phyloP scores from a whole-genome alignment of 1,284 basidiomycete genomes.

The Naganishia liquefaciens region DNA sequence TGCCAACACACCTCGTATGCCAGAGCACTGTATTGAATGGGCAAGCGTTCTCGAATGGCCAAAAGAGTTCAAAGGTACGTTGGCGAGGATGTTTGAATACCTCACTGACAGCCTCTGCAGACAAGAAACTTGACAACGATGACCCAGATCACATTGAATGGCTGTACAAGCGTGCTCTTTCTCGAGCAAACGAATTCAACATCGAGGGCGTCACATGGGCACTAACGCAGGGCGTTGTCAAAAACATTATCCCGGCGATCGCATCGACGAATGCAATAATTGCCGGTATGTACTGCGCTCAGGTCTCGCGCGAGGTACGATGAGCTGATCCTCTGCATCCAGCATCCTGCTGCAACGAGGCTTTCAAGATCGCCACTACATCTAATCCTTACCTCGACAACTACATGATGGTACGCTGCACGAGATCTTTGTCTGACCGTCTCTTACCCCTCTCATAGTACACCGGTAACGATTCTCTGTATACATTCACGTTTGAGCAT shows the following conservation, averaged over 20 bases:
- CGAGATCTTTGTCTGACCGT: too few species aligned
- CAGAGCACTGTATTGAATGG: conserved; percentile 99
- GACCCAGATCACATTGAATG: conserved; percentile 96
- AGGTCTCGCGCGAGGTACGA: not conserved
- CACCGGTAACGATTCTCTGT: conserved; percentile 91
- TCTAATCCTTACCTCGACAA: conserved; percentile 93
- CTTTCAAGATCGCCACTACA: conserved; percentile 96
- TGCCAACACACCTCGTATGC: conserved; percentile 95
- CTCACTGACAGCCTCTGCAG: conserved; percentile 55
- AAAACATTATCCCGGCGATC: conserved; percentile 99
- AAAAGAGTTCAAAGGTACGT: conserved; percentile 76
- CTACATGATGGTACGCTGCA: conserved; percentile 82
- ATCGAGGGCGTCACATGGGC: conserved; percentile 98
- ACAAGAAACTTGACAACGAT: conserved; percentile 93
- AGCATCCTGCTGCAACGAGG: conserved; percentile 98
- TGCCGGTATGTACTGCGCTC: conserved; percentile 62
- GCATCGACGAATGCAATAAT: conserved; percentile 96
- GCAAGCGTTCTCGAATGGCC: conserved; percentile 99
- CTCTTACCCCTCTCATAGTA: conserved; percentile 52
- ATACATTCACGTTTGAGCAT: conserved; percentile 97
- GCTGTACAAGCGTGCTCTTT: conserved; percentile 77
- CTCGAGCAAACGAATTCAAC: conserved; percentile 85
- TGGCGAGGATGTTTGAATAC: not conserved
- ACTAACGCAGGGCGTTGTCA: conserved; percentile 96
- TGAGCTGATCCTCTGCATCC: conserved; percentile 9